phyloP scores from a whole-genome alignment of 495 filamentous ascomycete species.

The Neurospora sp. region DNA sequence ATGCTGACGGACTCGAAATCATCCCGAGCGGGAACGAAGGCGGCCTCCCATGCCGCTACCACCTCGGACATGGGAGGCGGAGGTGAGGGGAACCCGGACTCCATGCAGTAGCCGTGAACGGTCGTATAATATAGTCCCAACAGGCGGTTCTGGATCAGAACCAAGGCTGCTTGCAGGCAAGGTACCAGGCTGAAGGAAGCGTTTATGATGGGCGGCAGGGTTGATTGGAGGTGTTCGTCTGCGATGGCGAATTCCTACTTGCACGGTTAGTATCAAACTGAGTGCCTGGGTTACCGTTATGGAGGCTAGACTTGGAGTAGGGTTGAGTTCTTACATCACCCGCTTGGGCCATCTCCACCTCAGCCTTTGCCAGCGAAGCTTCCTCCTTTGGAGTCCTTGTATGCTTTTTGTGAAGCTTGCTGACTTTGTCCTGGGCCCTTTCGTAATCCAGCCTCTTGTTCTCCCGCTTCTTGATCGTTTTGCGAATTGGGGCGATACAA shows the following conservation, averaged over 20 bases:
- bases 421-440: constrained; percentile 62
- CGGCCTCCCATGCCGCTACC: constrained; percentile 56
- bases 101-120: constrained; percentile 66
- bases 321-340: constrained; percentile 44
- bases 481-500: constrained; percentile 65
- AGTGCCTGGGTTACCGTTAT: not conserved
- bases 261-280: constrained; percentile 5
- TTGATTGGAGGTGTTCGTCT: constrained; percentile 69
- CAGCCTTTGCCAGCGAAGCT: constrained; percentile 60
- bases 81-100: constrained; percentile 60
- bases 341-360: constrained; percentile 58
- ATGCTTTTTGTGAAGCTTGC: constrained; percentile 59
- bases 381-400: constrained; percentile 72
- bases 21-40: constrained; percentile 53
- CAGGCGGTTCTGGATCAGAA: constrained; percentile 74
- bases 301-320: not conserved
- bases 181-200: constrained; percentile 73
- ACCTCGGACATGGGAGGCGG: constrained; percentile 65
- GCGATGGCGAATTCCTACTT: constrained; percentile 65
- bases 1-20: constrained; percentile 64
- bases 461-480: constrained; percentile 85
- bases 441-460: constrained; percentile 88
- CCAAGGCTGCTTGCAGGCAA: constrained; percentile 60
- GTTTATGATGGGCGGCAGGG: constrained; percentile 63
- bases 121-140: constrained; percentile 79